Evolutionary conservation across 2,329 filamentous ascomycete species (phyloP).

Genomic region (Elsinoe arachidis): DNA sequence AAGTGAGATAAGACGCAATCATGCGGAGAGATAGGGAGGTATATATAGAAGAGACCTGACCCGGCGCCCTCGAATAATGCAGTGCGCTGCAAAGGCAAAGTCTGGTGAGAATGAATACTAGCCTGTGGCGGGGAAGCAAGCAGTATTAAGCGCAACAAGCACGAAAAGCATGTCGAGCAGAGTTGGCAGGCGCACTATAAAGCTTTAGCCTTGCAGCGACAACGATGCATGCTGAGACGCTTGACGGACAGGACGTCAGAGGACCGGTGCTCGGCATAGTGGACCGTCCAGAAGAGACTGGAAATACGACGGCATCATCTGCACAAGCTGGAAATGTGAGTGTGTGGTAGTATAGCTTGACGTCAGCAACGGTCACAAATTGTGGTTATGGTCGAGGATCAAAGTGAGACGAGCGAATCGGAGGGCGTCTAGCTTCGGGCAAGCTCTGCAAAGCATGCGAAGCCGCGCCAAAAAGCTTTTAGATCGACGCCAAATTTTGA

Average conservation of each 20-base stretch:
- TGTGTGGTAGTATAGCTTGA: not conserved
- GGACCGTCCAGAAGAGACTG: not conserved
- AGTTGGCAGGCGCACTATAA: constrained; percentile 1
- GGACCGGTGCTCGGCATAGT: not conserved
- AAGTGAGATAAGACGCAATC: not conserved
- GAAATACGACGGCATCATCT: not conserved
- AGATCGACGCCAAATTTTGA: constrained; percentile 1
- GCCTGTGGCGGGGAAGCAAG: not conserved
- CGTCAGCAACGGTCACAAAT: constrained; percentile 4
- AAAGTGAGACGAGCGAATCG: not conserved
- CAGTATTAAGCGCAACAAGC: constrained; percentile 3
- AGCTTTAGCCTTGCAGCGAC: not conserved
- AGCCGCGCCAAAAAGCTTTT: constrained; percentile 4
- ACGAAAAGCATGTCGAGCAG: not conserved
- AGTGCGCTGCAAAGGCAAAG: not conserved
- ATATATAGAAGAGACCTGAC: not conserved
- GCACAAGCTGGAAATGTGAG: not conserved
- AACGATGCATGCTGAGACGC: not conserved
- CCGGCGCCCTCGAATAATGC: not conserved
- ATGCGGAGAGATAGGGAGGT: not conserved
- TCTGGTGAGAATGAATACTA: not conserved
- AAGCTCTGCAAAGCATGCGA: constrained; percentile 3
- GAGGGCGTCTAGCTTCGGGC: not conserved
- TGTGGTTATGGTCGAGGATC: not conserved
- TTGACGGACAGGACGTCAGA: constrained; percentile 3